Percentiles rank a stretch among this genome's conserved stretches.
phyloP scores from a whole-genome alignment of 768 basidiomycete genomes.

The Suillus spraguei region DNA sequence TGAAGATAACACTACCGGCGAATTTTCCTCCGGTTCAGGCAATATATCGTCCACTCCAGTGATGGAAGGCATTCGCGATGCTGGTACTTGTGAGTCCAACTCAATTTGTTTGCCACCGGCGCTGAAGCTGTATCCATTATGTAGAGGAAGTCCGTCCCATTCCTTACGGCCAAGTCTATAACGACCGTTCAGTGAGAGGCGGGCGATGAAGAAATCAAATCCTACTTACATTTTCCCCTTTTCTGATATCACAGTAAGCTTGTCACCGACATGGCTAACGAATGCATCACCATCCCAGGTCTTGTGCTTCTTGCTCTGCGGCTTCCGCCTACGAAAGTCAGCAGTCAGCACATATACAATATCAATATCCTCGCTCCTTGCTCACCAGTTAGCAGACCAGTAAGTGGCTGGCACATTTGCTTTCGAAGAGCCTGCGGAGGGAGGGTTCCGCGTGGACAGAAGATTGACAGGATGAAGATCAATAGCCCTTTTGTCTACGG shows the following conservation, averaged over 20 bases:
- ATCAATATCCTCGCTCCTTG: constrained; percentile 13
- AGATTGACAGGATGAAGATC: constrained; percentile 45
- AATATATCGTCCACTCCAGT: constrained; percentile 34
- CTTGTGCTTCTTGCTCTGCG: constrained; percentile 73
- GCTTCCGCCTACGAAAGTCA: constrained; percentile 60
- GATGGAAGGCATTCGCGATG: constrained; percentile 53
- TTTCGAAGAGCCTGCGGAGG: constrained; percentile 13
- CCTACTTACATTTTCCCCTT: constrained; percentile 65
- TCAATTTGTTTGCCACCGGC: constrained; percentile 65
- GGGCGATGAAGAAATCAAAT: constrained; percentile 2
- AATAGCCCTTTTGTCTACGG: constrained; percentile 30
- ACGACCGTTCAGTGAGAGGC: constrained; percentile 15
- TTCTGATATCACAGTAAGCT: constrained; percentile 66
- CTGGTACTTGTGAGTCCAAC: constrained; percentile 53
- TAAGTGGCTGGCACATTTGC: constrained; percentile 33
- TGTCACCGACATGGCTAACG: constrained; percentile 51
- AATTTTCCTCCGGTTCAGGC: constrained; percentile 24
- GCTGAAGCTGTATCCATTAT: constrained; percentile 40
- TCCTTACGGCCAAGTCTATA: constrained; percentile 62
- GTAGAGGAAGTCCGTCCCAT: constrained; percentile 58
- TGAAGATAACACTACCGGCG: constrained; percentile 18
- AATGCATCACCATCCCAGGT: constrained; percentile 86
- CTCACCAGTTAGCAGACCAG: constrained; percentile 76
- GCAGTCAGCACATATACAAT: constrained; percentile 10
- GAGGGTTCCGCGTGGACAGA: constrained; percentile 22